These are phyloP conservation scores for Pyrenophora teres DNA, from an alignment of 2,329 filamentous ascomycete species.

Conservation along the genomic window DNA sequence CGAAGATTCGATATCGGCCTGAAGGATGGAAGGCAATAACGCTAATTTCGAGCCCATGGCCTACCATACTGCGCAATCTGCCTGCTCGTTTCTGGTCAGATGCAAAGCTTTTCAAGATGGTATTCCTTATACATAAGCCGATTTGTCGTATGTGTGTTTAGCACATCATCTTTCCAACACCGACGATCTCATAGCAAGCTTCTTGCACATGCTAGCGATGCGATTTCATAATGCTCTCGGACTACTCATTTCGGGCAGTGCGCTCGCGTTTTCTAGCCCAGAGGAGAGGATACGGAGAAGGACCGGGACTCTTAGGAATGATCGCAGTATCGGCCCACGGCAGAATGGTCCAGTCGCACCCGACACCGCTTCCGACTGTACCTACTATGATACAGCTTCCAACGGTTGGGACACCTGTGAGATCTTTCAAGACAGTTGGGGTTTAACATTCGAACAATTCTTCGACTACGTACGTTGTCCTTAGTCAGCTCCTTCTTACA, in stretches of 20 bases:
- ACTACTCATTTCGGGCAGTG: neutral
- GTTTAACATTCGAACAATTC: conserved; percentile 14
- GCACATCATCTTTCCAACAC: neutral
- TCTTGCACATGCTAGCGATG: neutral
- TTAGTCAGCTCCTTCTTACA: neutral
- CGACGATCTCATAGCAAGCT: neutral
- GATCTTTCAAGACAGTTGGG: conserved; percentile 11
- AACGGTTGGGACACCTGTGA: conserved; percentile 10
- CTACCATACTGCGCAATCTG: neutral
- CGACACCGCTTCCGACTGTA: conserved; percentile 18
- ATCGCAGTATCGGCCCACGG: conserved; percentile 2
- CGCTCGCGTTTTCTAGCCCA: neutral
- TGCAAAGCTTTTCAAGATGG: neutral
- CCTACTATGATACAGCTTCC: conserved; percentile 11
- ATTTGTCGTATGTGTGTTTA: neutral
- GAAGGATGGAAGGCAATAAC: neutral
- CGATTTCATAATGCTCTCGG: neutral
- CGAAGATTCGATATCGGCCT: neutral
- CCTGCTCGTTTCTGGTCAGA: neutral
- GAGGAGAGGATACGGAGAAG: neutral
- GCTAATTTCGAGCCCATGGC: too few relatives aligned
- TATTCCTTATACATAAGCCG: neutral
- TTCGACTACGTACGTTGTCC: conserved; percentile 11
- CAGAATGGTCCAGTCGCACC: conserved; percentile 16
- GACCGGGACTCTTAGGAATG: neutral